Evolutionary conservation across 2,329 filamentous ascomycete genomes (phyloP).

Genomic region (Phaeophleospora eucalypticola): DNA sequence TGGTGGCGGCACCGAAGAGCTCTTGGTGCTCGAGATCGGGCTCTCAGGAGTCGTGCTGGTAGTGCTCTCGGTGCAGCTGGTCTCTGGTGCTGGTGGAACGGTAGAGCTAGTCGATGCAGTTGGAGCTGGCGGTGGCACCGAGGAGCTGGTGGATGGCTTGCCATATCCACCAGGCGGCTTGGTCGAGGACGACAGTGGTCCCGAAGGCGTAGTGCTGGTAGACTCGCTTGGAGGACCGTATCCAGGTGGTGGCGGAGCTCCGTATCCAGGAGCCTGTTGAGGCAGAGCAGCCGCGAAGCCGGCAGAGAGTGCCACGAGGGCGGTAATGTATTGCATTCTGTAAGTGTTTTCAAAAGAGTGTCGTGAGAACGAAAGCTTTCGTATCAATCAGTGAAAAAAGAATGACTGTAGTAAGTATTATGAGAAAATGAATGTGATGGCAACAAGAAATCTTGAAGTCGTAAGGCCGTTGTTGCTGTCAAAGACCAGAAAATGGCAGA

Average conservation of each 20-base stretch:
- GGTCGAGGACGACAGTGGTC: background rate
- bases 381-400: background rate
- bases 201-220: background rate
- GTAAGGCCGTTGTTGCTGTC: background rate
- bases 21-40: background rate
- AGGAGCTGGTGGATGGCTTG: background rate
- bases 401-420: background rate
- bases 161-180: background rate
- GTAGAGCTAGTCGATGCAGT: background rate
- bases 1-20: no score
- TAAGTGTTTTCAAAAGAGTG: background rate
- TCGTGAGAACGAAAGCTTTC: background rate
- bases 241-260: background rate
- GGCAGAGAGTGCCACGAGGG: background rate
- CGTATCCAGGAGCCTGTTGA: background rate
- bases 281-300: background rate
- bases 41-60: background rate
- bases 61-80: background rate
- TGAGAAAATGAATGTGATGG: background rate
- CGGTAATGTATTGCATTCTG: background rate
- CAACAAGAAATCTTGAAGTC: background rate
- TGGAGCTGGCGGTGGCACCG: background rate
- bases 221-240: background rate
- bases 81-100: background rate
- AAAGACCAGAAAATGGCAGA: no score